Evolutionary conservation across 2,329 filamentous ascomycete genomes (phyloP), one percentile per base, ranked within the genome.

Genomic region (Aspergillus tamarii): DNA sequence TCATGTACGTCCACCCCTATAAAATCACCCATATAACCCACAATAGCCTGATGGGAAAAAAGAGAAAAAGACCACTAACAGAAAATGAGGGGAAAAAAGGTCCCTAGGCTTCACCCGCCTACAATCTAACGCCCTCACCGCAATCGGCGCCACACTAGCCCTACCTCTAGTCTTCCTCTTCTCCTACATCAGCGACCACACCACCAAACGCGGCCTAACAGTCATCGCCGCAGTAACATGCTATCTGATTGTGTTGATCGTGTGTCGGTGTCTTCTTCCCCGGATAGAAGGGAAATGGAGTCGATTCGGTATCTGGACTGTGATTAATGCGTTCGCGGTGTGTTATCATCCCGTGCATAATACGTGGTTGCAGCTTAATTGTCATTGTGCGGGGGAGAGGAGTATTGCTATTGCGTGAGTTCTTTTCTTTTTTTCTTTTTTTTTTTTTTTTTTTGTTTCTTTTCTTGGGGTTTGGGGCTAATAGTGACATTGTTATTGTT

Each of bases 261-360:
- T 83, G 0, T 70, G 80, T 0, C 76, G 78, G 11, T 70, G 71
- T 6, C 68, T 81, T 0, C 81, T 85, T 59, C 77, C 80, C 0
- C 74, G 78, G 54, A 80, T 82, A 19, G 39, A 41, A 0, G 79
- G 80, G 0, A 81, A 77, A 64, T 86, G 84, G 84, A 78, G 77
- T 9, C 78, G 79, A 12, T 84, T 82, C 75, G 83, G 78, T 0
- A 71, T 86, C 7, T 85, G 84, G 84, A 86, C 84, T 3, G 75
- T 76, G 0, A 77, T 85, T 3, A 85, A 86, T 69, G 74, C 74
- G 1, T 80, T 85, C 43, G 82, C 84, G 0, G 84, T 85, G 10
- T 82, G 84, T 0, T 86, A 85, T 65, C 84, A 86, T 69, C 84
- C 84, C 0, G 77, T 84, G 0, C 83, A 85, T 60, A 86, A 85